Evolutionary conservation across 2,329 filamentous ascomycete species (phyloP), one percentile per base, ranked within the genome.

Genomic region (Colletotrichum musicola): DNA sequence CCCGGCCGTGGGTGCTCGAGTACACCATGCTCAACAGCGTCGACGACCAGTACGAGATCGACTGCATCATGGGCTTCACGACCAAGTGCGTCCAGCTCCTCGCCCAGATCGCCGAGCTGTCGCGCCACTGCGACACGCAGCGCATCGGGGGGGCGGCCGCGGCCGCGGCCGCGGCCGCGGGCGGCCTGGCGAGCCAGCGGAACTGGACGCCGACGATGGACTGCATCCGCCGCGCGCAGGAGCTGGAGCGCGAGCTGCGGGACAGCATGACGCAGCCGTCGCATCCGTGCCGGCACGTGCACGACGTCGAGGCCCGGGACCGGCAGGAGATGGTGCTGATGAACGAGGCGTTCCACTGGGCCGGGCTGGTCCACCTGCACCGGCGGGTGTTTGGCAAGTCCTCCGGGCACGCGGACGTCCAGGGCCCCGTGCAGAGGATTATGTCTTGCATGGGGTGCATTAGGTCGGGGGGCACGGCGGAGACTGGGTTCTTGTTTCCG

Each of bases 51-150:
- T 86, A 91, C 71, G 91, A 91, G 67, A 93, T 95, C 65, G 93
- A 94, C 79, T 96, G 92, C 78, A 90, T 95, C 70, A 90, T 93
- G 74, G 93, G 93, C 9, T 95, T 94, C 79, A 93, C 92, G 0
- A 90, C 88, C 22, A 86, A 88, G 42, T 94, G 90, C 74, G 86
- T 93, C 30, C 87, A 89, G 50, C 87, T 93, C 42, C 84, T 96
- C 10, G 90, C 92, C 1, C 88, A 90, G 65, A 88, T 96, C 44
- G 92, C 92, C 18, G 88, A 92, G 65, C 83, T 96, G 50, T 90
- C 92, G 3, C 86, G 90, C 56, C 81, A 86, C 64, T 93, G 92
- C 73, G 92, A 94, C 74, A 81, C 82, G 22, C 85, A 89, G 72
- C 89, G 92, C 18, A 89, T 92, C 67, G 85, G 88, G 44, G 76